Base-by-base conservation (phyloP, 2,329 filamentous ascomycete genomes). In the Ophiosphaerella narmari region DNA sequence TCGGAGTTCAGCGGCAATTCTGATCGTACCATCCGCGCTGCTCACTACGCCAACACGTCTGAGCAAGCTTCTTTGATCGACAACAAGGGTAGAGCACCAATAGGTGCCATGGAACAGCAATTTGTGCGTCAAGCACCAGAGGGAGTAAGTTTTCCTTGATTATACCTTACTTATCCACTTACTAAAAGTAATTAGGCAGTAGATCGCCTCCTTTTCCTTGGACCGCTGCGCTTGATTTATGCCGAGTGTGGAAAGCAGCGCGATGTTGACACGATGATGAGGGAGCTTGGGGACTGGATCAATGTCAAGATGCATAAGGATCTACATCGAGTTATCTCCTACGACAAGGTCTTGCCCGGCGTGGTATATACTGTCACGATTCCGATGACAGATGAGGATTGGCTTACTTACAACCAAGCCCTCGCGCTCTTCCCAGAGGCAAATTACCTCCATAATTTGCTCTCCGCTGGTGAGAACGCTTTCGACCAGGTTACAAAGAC, bases 361-460 rank as follows among this genome's bases (percentile, higher is more conserved):
- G 24, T 60, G 9, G 46, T 59, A 7, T 57, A 62, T 29, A 38
- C 46, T n/a, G 38, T 60, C 16, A 24, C 33, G 3, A 52, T 60
- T 11, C 51, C 45, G 5, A 62, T 63, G 52, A 48, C 44, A 5
- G 42, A 59, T n/a, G 18, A 38, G 9, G 16, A 55, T 35, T 60
- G 49, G 49, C 12, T 12, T 1, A 48, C 42, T 21, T 62, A 58
- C 44, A 51, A 54, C 24, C 37, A 51, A 18, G 18, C 53, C 7
- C 43, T 63, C 1, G 26, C 41, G 1, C 16, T 39, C 18, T 62
- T 57, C 35, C 46, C 38, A 2, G 39, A 39, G 7, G 57, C 59
- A 2, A 36, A 36, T 5, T 45, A 46, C n/a, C 35, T 56, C 9
- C 41, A 62, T 9, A 21, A 54, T 21, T 46, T 46, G 36, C 48